Percentiles rank a stretch among this genome's conserved stretches.
Evolutionary conservation across 2,329 filamentous ascomycete genomes (phyloP).

Genomic region (Ceratocystis colombiana): DNA sequence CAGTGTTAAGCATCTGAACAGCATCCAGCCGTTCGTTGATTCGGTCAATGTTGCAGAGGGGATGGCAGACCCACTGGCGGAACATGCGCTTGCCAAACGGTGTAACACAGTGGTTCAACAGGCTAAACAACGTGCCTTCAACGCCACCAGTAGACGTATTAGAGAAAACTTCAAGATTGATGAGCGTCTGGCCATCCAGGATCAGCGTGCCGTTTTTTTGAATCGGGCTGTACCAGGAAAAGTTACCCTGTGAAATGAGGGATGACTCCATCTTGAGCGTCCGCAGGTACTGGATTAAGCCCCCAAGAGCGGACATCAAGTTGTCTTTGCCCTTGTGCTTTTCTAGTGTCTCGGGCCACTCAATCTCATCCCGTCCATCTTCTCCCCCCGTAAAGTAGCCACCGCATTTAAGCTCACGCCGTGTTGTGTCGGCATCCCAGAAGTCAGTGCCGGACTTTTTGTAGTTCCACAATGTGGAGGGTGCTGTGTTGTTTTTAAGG

Average conservation of each 20-base stretch:
- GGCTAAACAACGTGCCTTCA: constrained; percentile 78
- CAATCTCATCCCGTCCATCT: constrained; percentile 43
- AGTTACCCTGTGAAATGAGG: constrained; percentile 80
- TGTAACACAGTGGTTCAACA: constrained; percentile 89
- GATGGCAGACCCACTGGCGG: constrained; percentile 95
- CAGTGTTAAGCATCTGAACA: constrained; percentile 82
- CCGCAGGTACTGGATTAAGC: constrained; percentile 75
- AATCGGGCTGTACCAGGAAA: constrained; percentile 85
- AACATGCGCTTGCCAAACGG: constrained; percentile 95
- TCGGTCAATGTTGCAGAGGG: constrained; percentile 70
- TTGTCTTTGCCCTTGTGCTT: constrained; percentile 67
- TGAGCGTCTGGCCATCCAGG: constrained; percentile 88
- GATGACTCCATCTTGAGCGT: constrained; percentile 81
- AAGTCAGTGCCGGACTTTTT: constrained; percentile 82
- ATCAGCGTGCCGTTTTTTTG: constrained; percentile 81
- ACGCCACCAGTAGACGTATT: constrained; percentile 80
- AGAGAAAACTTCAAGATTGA: constrained; percentile 94
- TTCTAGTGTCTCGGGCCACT: constrained; percentile 66
- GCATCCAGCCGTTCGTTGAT: constrained; percentile 94
- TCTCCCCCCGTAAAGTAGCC: constrained; percentile 61
- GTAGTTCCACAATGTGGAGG: constrained; percentile 91
- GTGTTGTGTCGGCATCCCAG: constrained; percentile 72
- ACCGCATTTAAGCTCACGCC: constrained; percentile 68
- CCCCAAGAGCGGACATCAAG: constrained; percentile 84
- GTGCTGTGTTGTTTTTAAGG: constrained; percentile 87